Percentiles rank a stretch among this genome's conserved stretches.
phyloP scores from a whole-genome alignment of 306 rosid genomes.

The Medicago ruthenica region DNA sequence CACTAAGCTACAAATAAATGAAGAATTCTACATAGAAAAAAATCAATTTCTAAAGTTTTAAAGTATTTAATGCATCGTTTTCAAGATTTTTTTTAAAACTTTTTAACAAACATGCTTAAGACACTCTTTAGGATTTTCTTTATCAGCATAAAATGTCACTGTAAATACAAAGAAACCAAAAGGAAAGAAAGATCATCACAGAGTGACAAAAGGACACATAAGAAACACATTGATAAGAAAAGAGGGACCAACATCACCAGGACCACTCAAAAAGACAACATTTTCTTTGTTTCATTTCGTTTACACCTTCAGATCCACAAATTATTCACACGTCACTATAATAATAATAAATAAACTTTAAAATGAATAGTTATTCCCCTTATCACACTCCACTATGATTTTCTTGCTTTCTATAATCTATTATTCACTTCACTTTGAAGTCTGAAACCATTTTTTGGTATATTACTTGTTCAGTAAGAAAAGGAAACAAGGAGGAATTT shows the following conservation, averaged over 20 bases:
- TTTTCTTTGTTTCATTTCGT: background rate
- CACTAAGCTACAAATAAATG: no score
- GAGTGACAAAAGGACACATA: background rate
- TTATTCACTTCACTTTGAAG: background rate
- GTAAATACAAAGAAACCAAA: background rate
- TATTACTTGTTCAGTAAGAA: conserved; percentile 2
- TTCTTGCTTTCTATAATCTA: background rate
- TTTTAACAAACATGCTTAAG: no score
- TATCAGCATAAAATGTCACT: no score
- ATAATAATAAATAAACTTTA: background rate
- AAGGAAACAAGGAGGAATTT: background rate
- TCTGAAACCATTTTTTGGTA: background rate
- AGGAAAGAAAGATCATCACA: background rate
- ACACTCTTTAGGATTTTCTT: no score
- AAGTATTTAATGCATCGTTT: no score
- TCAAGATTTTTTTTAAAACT: no score
- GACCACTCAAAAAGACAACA: background rate
- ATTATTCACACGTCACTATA: background rate
- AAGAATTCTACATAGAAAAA: no score
- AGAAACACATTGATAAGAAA: background rate
- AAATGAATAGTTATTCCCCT: background rate
- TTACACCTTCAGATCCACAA: background rate
- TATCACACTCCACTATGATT: background rate
- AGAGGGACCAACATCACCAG: no score
- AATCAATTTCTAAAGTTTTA: no score